Conservation (phyloP, 768 basidiomycete genomes). For the Mycena chlorophos region DNA sequence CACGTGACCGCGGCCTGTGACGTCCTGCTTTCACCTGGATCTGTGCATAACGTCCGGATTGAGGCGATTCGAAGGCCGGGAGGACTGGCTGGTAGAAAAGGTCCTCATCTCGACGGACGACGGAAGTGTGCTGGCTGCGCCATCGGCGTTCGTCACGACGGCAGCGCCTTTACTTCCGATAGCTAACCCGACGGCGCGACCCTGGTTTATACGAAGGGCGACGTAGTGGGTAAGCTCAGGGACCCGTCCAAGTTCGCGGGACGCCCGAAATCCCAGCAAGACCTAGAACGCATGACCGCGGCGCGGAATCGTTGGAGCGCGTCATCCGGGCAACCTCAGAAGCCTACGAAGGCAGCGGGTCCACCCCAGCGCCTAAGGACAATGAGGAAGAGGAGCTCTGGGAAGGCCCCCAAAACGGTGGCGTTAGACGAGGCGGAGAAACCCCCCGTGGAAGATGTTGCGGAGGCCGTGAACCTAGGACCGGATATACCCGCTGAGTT, state of each 20-base stretch:
- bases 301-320: neutral
- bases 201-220: neutral
- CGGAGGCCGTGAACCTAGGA: too few relatives aligned
- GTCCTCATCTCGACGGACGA: constrained; percentile 5
- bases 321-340: neutral
- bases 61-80: constrained; percentile 8
- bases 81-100: constrained; percentile 22
- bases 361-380: too few relatives aligned
- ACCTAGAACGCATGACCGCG: neutral
- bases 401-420: too few relatives aligned
- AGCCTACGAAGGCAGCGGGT: too few relatives aligned
- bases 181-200: neutral
- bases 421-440: too few relatives aligned
- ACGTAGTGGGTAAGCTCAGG: constrained; percentile 1
- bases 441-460: too few relatives aligned
- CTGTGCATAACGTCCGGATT: constrained; percentile 12
- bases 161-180: neutral
- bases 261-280: neutral
- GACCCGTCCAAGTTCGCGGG: neutral
- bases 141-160: neutral
- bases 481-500: too few relatives aligned
- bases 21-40: neutral
- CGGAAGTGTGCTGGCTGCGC: neutral
- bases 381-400: too few relatives aligned
- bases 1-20: constrained; percentile 1